phyloP scores from a whole-genome alignment of 2,329 filamentous ascomycete species.

The Colletotrichum paranaense region DNA sequence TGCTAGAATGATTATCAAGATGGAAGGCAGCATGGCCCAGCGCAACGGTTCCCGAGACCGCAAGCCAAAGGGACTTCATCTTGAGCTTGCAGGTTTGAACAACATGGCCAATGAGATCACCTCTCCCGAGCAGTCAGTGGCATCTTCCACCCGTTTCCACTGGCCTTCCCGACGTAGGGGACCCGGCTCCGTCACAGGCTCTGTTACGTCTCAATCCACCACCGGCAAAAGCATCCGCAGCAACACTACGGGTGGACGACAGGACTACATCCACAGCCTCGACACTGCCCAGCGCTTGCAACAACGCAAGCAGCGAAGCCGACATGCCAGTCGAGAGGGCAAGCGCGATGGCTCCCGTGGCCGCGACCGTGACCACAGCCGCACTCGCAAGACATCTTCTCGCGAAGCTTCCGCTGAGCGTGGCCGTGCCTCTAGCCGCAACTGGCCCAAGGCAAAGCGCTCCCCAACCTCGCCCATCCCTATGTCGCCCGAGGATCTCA shows the following conservation, averaged over 20 bases:
- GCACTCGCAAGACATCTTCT: constrained; percentile 59
- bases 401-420: constrained; percentile 77
- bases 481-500: constrained; percentile 91
- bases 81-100: constrained; percentile 63
- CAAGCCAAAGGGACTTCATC: constrained; percentile 76
- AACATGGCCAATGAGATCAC: constrained; percentile 64
- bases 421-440: constrained; percentile 73
- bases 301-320: constrained; percentile 62
- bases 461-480: constrained; percentile 93
- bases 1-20: constrained; percentile 71
- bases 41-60: constrained; percentile 81
- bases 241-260: constrained; percentile 60
- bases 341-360: constrained; percentile 51
- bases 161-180: constrained; percentile 66
- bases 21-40: constrained; percentile 68
- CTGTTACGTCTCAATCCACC: constrained; percentile 67
- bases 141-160: constrained; percentile 65
- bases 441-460: constrained; percentile 79
- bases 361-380: constrained; percentile 58
- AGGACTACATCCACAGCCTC: constrained; percentile 88
- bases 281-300: constrained; percentile 79
- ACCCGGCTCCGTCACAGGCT: constrained; percentile 67
- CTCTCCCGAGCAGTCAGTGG: constrained; percentile 66
- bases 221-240: constrained; percentile 63
- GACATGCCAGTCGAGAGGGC: constrained; percentile 65